phyloP scores from a whole-genome alignment of 306 rosid species.

The Cercis canadensis region DNA sequence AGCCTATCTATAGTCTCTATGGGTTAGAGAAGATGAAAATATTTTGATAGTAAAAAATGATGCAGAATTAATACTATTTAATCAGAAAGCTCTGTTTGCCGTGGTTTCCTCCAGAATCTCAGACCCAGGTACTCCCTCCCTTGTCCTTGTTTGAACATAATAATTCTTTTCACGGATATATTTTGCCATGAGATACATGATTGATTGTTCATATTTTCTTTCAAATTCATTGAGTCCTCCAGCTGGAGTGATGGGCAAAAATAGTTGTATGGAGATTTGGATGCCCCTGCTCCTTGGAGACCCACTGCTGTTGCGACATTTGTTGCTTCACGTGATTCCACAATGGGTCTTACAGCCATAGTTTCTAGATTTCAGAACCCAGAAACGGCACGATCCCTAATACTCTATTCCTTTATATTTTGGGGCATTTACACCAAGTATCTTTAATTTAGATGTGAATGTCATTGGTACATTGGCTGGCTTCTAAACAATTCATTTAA shows the following conservation, averaged over 20 bases:
- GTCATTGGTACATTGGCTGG: constrained; percentile 6
- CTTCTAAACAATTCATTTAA: constrained; percentile 26
- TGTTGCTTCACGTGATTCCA: constrained; percentile 54
- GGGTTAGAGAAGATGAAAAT: too few species aligned
- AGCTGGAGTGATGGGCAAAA: constrained; percentile 47
- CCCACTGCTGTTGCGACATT: constrained; percentile 47
- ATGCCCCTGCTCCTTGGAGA: constrained; percentile 49
- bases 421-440: constrained; percentile 14
- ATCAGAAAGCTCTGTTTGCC: too few species aligned
- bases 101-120: too few species aligned
- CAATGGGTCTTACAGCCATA: constrained; percentile 48
- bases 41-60: too few species aligned
- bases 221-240: constrained; percentile 48
- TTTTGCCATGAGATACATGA: constrained; percentile 13
- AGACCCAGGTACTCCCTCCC: too few species aligned
- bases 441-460: constrained; percentile 21
- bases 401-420: constrained; percentile 21
- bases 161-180: not conserved
- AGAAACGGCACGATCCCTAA: constrained; percentile 28
- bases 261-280: constrained; percentile 38
- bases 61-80: too few species aligned
- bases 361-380: constrained; percentile 53
- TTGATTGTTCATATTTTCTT: constrained; percentile 37
- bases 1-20: too few species aligned
- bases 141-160: constrained; percentile 23